Conservation (phyloP, 148 eudicot genomes). For the Diospyros lotus region DNA sequence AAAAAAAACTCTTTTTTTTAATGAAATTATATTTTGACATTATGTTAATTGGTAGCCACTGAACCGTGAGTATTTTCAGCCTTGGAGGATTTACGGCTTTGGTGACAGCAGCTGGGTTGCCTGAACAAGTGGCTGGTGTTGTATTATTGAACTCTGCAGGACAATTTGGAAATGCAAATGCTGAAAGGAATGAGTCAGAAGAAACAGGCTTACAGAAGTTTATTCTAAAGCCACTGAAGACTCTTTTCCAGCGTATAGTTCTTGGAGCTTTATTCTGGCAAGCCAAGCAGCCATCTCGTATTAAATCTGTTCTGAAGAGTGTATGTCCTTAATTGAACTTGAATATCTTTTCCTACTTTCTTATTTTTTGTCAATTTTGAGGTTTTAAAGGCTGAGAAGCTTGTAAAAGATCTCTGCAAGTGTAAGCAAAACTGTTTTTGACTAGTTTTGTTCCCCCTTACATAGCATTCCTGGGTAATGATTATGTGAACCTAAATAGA, state of each 20-base stretch:
- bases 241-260: slow-evolving; percentile 68
- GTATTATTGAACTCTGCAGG: slow-evolving; percentile 85
- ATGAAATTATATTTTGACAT: background rate
- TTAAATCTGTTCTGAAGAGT: slow-evolving; percentile 76
- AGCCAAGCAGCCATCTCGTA: slow-evolving; percentile 87
- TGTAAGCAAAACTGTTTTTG: no score
- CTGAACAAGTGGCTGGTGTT: slow-evolving; percentile 73
- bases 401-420: background rate
- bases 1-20: background rate
- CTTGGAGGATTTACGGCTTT: slow-evolving; percentile 97
- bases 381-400: background rate
- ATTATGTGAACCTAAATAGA: background rate
- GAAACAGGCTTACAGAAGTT: slow-evolving; percentile 52
- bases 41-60: background rate
- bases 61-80: slow-evolving; percentile 33
- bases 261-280: slow-evolving; percentile 90
- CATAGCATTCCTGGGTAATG: background rate
- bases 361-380: background rate
- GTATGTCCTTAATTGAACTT: slow-evolving; percentile 37
- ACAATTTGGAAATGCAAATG: slow-evolving; percentile 69
- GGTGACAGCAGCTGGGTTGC: slow-evolving; percentile 73
- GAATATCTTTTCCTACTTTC: background rate
- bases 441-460: background rate
- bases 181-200: slow-evolving; percentile 35
- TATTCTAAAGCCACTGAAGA: slow-evolving; percentile 74